phyloP scores from a whole-genome alignment of 1,139 yeast genomes.

The Kodamaea alishanica region DNA sequence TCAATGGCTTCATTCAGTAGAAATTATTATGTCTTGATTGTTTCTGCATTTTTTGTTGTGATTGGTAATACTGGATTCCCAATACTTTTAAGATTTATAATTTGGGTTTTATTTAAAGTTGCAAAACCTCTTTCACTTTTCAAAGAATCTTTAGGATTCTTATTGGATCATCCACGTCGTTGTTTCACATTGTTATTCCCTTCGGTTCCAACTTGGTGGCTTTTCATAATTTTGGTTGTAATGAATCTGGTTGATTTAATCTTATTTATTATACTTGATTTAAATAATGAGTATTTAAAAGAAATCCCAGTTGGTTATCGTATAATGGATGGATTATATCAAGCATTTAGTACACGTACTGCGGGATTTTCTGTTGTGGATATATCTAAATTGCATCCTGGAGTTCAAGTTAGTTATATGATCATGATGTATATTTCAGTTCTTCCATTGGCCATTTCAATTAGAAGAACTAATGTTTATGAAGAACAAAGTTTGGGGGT shows the following conservation, averaged over 20 bases:
- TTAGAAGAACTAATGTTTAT: conserved; percentile 93
- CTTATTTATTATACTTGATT: conserved; percentile 74
- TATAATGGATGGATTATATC: conserved; percentile 78
- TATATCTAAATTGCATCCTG: conserved; percentile 72
- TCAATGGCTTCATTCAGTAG: conserved; percentile 67
- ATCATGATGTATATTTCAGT: conserved; percentile 98
- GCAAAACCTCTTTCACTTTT: conserved; percentile 63
- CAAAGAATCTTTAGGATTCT: conserved; percentile 77
- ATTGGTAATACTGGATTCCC: conserved; percentile 96
- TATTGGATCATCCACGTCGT: conserved; percentile 94
- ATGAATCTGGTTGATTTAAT: conserved; percentile 76
- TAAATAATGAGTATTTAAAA: conserved; percentile 46
- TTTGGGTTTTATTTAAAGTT: conserved; percentile 72
- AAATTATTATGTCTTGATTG: conserved; percentile 61
- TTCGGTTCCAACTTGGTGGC: conserved; percentile 93
- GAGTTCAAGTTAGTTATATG: conserved; percentile 89
- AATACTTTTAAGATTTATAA: conserved; percentile 66
- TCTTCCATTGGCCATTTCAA: conserved; percentile 90
- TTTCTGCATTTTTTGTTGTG: conserved; percentile 66
- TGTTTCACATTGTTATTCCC: conserved; percentile 93
- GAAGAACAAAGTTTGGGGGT: conserved; percentile 95
- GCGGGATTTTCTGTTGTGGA: conserved; percentile 83
- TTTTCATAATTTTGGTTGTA: conserved; percentile 65
- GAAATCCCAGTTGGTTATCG: conserved; percentile 62
- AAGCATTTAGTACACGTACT: conserved; percentile 90